Evolutionary conservation across 1,139 yeast species (phyloP).

Genomic region (Candida tetrigidarum): DNA sequence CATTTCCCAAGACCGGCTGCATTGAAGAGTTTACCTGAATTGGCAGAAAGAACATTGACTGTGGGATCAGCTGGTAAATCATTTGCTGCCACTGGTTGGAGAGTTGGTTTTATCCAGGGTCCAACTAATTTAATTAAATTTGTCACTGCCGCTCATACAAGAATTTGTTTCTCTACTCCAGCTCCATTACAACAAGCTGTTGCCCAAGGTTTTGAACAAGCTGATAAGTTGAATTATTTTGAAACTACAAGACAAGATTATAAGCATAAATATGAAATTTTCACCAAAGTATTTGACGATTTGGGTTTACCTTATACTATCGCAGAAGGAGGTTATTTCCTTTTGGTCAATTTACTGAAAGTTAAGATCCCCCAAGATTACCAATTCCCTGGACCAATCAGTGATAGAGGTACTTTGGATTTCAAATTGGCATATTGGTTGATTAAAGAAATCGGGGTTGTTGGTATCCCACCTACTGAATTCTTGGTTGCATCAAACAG

Average conservation of each 20-base stretch:
- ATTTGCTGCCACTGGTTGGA: constrained; percentile 98
- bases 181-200: constrained; percentile 96
- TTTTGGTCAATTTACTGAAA: constrained; percentile 84
- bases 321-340: constrained; percentile 93
- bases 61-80: constrained; percentile 98
- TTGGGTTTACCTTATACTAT: constrained; percentile 84
- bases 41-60: constrained; percentile 77
- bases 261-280: constrained; percentile 67
- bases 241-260: constrained; percentile 69
- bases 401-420: constrained; percentile 71
- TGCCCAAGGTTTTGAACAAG: constrained; percentile 70
- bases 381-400: constrained; percentile 70
- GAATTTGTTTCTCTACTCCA: constrained; percentile 89
- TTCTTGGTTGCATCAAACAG: constrained; percentile 66
- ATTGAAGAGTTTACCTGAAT: constrained; percentile 66
- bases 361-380: constrained; percentile 78
- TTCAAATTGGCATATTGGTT: constrained; percentile 92
- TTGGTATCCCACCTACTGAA: constrained; percentile 96
- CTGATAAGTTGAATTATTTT: constrained; percentile 68
- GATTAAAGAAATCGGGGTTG: constrained; percentile 90
- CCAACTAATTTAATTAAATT: constrained; percentile 79
- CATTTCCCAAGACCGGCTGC: constrained; percentile 84
- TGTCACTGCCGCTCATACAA: constrained; percentile 88
- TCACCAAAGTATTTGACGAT: constrained; percentile 81
- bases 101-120: constrained; percentile 95